Evolutionary conservation across 2,329 filamentous ascomycete species (phyloP).

Genomic region (Microcyclospora pomicola): DNA sequence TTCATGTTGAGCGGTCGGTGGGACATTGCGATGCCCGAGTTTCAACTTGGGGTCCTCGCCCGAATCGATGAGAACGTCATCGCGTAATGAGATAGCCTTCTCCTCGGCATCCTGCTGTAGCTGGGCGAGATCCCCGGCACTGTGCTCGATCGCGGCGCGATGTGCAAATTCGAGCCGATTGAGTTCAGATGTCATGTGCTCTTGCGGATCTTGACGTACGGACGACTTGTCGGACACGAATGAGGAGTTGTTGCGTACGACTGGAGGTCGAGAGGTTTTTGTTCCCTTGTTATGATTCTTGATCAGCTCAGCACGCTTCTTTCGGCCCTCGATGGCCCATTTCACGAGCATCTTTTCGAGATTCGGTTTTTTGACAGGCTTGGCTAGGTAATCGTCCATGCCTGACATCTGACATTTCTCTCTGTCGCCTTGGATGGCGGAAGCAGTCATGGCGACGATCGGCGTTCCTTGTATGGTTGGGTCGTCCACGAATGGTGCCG

Average conservation of each 20-base stretch:
- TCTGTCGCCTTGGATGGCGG: slow-evolving; percentile 57
- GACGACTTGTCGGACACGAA: slow-evolving; percentile 9
- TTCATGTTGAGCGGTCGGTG: slow-evolving; percentile 8
- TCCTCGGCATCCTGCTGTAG: slow-evolving; percentile 40
- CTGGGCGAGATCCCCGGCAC: slow-evolving; percentile 32
- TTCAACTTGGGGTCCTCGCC: slow-evolving; percentile 25
- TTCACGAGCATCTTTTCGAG: slow-evolving; percentile 59
- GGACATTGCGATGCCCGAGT: slow-evolving; percentile 11
- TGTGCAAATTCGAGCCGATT: slow-evolving; percentile 24
- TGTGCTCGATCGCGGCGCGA: slow-evolving; percentile 25
- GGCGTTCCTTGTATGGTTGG: slow-evolving; percentile 47
- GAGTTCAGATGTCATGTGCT: slow-evolving; percentile 18
- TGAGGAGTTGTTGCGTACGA: slow-evolving; percentile 9
- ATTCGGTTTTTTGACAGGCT: slow-evolving; percentile 55
- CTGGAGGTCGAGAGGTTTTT: slow-evolving; percentile 7
- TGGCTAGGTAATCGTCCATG: slow-evolving; percentile 63
- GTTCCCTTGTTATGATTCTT: slow-evolving; percentile 5
- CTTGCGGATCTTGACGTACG: slow-evolving; percentile 19
- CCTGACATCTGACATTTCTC: slow-evolving; percentile 61
- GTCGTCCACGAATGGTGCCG: slow-evolving; percentile 48
- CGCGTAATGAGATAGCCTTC: slow-evolving; percentile 38
- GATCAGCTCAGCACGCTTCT: slow-evolving; percentile 16
- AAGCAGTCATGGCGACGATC: slow-evolving; percentile 72
- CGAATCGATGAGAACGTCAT: slow-evolving; percentile 41
- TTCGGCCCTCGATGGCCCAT: slow-evolving; percentile 42